Evolutionary conservation across 768 basidiomycete species (phyloP), one percentile per base, ranked within the genome.

Genomic region (Cystobasidium onofrii): DNA sequence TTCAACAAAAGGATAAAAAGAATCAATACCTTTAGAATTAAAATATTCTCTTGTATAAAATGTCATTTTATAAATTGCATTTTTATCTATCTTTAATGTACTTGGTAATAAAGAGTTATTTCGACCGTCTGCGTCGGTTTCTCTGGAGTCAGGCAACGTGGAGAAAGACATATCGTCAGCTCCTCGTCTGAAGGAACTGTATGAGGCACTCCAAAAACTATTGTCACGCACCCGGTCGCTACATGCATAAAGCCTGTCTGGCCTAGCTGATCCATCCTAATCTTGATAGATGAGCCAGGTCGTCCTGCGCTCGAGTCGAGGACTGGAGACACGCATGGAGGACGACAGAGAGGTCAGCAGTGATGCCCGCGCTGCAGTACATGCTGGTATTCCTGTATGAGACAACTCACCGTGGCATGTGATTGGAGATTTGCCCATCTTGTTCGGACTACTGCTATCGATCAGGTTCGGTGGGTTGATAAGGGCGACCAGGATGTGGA

Each of bases 1-100:
- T 75, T 80, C 80, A 61, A 80, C 75, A 57, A 77, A 78, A 15
- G 80, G 80, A 70, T 80, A 80, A 71, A 80, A 80, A 13, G 73
- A 75, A 25, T 75, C 27, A 39, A 78, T 71, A 1, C 67, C 75
- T 9, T 71, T 60, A 1, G 55, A 46, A 1, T 65, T 66, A n/a
- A 78, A 80, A 70, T 78, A 80, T 36, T 77, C 74, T 33, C 70
- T 69, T 0, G 79, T 78, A 74, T 78, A 76, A 57, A 80, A 81
- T 25, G 76, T 79, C 73, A 81, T 77, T 60, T 79, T 81, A 77
- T 75, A 81, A 69, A 80, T 76, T 13, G 75, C 64, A 44, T 75
- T 78, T 13, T 75, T 41, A 1, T 78, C 73, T 13, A 78, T 54
- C 10, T 65, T 50, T 0, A 77, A 65, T 1, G 62, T 60, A 0